Evolutionary conservation across 306 rosid species (phyloP), one percentile per base, ranked within the genome.

Genomic region (Cucumis hystrix): DNA sequence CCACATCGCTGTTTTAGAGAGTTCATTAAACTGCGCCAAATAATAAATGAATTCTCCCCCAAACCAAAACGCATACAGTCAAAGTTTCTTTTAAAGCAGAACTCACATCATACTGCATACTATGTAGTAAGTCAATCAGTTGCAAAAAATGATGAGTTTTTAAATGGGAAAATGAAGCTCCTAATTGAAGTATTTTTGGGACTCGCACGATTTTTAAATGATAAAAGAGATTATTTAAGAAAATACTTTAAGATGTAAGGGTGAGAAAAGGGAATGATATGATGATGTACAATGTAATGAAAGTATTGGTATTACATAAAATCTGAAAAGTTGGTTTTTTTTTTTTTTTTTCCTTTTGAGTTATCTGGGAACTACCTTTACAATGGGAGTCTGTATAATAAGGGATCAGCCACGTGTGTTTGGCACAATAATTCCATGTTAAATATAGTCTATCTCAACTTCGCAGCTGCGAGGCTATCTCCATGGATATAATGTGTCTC

Each of bases 301-400:
- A 73, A 54, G 60, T 73, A 73, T 54, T 73, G 61, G 61, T 73
- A 54, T 73, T 73, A 73, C 77, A 73, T 73, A 51, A 54, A 54
- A 73, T 73, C 77, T 73, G 59, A 73, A 73, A 73, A 52, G 11
- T 73, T 17, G n/a, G 40, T 20, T 57, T 67, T 30, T 30, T 30
- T 30, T 33, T 33, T 4, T 33, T 33, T 33, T 4, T 33, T 33
- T 33, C 3, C 37, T 4, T 33, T 67, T 18, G 77, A 73, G 77
- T 73, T 73, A 73, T 73, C 77, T 73, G 63, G 63, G 62, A 63
- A 73, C 77, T 73, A 73, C 77, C 77, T 73, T 73, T 73, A 73
- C 77, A 73, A 52, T 47, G 47, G 77, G 62, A 73, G 77, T 33
- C 77, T 71, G 77, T 62, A 52, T 49, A 52, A 73, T 33, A 73